Percentiles rank a stretch among this genome's conserved stretches.
These are phyloP conservation scores for Alternaria dauci DNA, from an alignment of 2,329 filamentous ascomycete genomes.

Conservation along the genomic window DNA sequence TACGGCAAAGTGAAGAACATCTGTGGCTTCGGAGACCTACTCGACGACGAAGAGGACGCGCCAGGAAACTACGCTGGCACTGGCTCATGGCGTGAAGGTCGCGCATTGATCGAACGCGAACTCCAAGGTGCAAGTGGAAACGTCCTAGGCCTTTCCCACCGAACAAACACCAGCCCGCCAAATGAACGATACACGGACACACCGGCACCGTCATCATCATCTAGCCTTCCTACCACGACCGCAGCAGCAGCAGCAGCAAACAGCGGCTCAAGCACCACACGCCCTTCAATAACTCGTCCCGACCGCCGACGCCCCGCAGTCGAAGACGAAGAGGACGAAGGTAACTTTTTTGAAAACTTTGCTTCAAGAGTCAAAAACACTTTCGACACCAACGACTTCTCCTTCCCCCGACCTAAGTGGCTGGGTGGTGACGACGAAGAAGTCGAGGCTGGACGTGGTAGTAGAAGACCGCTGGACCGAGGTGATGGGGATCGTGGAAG, in stretches of 20 bases:
- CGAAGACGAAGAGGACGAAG: constrained; percentile 71
- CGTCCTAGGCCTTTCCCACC: constrained; percentile 40
- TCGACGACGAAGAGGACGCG: constrained; percentile 76
- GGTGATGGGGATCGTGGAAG: constrained; percentile 21
- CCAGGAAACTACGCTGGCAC: constrained; percentile 70
- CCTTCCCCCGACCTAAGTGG: constrained; percentile 76
- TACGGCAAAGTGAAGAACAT: constrained; percentile 82
- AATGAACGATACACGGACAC: constrained; percentile 39
- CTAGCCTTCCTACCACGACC: neutral
- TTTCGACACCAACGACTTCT: constrained; percentile 72
- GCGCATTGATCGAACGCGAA: constrained; percentile 88
- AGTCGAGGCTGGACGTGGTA: constrained; percentile 19
- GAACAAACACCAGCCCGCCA: constrained; percentile 22
- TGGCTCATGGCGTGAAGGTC: constrained; percentile 89
- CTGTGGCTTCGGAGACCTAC: constrained; percentile 80
- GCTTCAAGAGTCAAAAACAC: constrained; percentile 91
- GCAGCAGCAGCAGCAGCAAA: neutral
- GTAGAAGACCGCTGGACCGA: constrained; percentile 10
- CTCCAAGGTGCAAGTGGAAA: constrained; percentile 56
- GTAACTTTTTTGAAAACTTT: constrained; percentile 84
- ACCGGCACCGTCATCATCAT: constrained; percentile 17
- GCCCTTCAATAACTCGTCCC: constrained; percentile 6
- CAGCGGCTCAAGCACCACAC: constrained; percentile 20
- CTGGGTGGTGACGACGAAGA: constrained; percentile 66
- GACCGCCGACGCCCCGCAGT: constrained; percentile 38